Conservation (phyloP, 2,329 filamentous ascomycete genomes). For the Lachnellula arida region DNA sequence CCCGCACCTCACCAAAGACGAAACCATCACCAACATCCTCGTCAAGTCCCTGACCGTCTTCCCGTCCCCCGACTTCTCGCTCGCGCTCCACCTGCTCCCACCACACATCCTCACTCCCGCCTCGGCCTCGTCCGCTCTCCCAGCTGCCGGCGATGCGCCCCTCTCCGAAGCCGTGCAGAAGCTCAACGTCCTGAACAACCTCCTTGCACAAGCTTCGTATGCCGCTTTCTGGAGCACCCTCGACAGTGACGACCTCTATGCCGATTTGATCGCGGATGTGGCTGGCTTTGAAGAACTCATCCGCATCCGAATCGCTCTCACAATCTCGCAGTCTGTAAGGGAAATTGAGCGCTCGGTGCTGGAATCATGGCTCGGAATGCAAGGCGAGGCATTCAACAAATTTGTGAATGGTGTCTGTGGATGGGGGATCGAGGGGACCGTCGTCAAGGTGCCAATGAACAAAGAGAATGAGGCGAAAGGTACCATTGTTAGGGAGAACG, state of each 20-base stretch:
- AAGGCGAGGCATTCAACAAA: slow-evolving; percentile 63
- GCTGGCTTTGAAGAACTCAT: slow-evolving; percentile 92
- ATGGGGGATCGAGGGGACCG: slow-evolving; percentile 66
- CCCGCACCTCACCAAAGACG: slow-evolving; percentile 93
- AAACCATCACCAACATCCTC: slow-evolving; percentile 97
- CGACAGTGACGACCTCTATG: slow-evolving; percentile 91
- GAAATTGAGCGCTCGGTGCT: slow-evolving; percentile 65
- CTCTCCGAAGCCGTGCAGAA: slow-evolving; percentile 81
- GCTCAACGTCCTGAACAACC: slow-evolving; percentile 62
- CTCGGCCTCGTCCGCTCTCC: slow-evolving; percentile 42
- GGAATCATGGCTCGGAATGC: slow-evolving; percentile 72
- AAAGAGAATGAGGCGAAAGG: slow-evolving; percentile 98
- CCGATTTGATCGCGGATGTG: slow-evolving; percentile 91
- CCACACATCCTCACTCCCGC: slow-evolving; percentile 68
- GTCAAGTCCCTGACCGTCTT: slow-evolving; percentile 98
- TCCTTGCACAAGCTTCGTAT: slow-evolving; percentile 89
- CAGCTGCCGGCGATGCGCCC: slow-evolving; percentile 55
- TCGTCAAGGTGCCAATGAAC: slow-evolving; percentile 79
- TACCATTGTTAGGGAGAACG: slow-evolving; percentile 90
- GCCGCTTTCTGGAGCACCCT: slow-evolving; percentile 87
- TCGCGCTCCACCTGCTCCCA: slow-evolving; percentile 89
- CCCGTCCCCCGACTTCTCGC: slow-evolving; percentile 90
- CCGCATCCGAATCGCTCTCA: slow-evolving; percentile 81
- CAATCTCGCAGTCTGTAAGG: slow-evolving; percentile 76
- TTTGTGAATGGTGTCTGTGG: slow-evolving; percentile 82